Base-by-base conservation (phyloP, 2,329 filamentous ascomycete genomes). In the Aspergillus texensis region DNA sequence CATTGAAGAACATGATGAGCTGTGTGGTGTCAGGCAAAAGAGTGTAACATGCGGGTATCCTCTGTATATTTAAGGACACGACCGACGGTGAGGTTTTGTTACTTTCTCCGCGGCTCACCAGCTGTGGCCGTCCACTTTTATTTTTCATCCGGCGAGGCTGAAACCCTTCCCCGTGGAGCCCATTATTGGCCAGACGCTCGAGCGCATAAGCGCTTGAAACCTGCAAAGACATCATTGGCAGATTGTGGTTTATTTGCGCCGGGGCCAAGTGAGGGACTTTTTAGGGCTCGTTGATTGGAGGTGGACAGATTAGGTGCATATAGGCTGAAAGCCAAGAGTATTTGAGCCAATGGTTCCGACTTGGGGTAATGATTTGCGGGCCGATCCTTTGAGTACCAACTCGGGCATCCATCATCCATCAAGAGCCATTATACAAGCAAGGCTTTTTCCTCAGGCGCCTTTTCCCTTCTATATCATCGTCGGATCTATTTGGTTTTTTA, bases 1-100 rank as follows among this genome's bases (percentile, higher is more conserved):
- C 30, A 48, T 30, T 55, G 58, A 60, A 60, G 48, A 54, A 32
- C 58, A 60, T 60, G 24, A 30, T 53, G 46, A 9, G n/a, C n/a
- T 34, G 48, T 32, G 16, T 39, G 5, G 14, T 55, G 12, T 26
- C 2, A 34, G 11, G 2, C n/a, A 11, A 52, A 32, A n/a, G 16
- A 12, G n/a, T 6, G 24, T 26, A 10, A 10, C n/a, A n/a, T 39
- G n/a, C 16, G 34, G 8, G 3, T 39, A 11, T 19, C 6, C 52
- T 26, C 21, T 6, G 2, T 21, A 21, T 52, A 32, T 48, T 48
- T 8, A 26, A 24, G 21, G 45, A 48, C 12, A 48, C 24, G 11
- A 41, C 39, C 19, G 8, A n/a, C 19, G n/a, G 8, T 8, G 39
- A 41, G 39, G 39, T 41, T 41, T 8, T 41, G 39, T 19, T 8